Evolutionary conservation across 2,329 filamentous ascomycete genomes (phyloP).

Genomic region (Pseudogymnoascus sp.): DNA sequence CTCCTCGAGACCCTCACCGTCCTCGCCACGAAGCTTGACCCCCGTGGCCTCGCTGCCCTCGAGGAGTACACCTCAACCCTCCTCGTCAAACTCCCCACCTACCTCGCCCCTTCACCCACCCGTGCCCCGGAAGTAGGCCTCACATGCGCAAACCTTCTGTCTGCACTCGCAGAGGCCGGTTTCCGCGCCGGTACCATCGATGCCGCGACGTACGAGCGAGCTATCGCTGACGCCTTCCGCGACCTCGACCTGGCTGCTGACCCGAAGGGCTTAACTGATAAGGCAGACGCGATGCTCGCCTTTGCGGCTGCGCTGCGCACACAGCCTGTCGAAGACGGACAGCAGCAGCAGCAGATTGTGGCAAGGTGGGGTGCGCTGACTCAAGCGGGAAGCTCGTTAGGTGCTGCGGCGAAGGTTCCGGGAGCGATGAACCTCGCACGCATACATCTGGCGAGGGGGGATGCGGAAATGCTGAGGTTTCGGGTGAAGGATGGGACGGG

Average conservation of each 20-base stretch:
- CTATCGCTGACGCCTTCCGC: slow-evolving; percentile 35
- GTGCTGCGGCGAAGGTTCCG: slow-evolving; percentile 44
- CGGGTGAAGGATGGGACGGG: slow-evolving; percentile 40
- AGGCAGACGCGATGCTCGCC: slow-evolving; percentile 49
- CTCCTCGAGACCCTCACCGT: slow-evolving; percentile 50
- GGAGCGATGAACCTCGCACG: slow-evolving; percentile 41
- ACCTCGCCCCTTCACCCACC: slow-evolving; percentile 36
- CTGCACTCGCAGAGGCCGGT: slow-evolving; percentile 47
- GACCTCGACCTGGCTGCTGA: slow-evolving; percentile 35
- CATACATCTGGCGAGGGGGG: slow-evolving; percentile 47
- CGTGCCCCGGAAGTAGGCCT: slow-evolving; percentile 45
- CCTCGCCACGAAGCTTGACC: slow-evolving; percentile 34
- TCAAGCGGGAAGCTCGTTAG: slow-evolving; percentile 42
- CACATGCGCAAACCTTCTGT: slow-evolving; percentile 48
- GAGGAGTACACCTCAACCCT: slow-evolving; percentile 48
- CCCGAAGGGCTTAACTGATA: slow-evolving; percentile 43
- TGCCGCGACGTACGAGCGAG: slow-evolving; percentile 43
- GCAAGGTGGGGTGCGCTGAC: slow-evolving; percentile 46
- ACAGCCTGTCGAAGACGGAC: slow-evolving; percentile 27
- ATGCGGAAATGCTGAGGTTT: slow-evolving; percentile 47
- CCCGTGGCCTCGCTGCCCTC: slow-evolving; percentile 45
- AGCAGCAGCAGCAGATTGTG: slow-evolving; percentile 21
- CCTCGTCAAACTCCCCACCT: slow-evolving; percentile 43
- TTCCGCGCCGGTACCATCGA: slow-evolving; percentile 46
- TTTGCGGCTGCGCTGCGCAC: slow-evolving; percentile 36